Evolutionary conservation across 228 moss, liverwort and hornwort genomes (phyloP), one percentile per base, ranked within the genome.

Genomic region (Sphagnum magellanicum): DNA sequence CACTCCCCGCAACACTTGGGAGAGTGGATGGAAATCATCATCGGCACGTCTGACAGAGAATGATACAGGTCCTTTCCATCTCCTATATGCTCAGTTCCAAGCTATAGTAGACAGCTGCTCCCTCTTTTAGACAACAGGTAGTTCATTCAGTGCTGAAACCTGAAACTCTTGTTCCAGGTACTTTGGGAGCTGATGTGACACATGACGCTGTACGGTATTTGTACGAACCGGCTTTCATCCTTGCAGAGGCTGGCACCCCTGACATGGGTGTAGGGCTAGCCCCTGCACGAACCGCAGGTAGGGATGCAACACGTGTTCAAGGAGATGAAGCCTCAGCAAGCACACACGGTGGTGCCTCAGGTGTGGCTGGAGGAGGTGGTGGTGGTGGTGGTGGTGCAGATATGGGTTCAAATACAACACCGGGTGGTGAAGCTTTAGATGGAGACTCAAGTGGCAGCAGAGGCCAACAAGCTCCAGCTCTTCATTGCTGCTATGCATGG

Each of bases 401-500:
- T 61, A 16, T 78, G 65, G 88, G 88, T n/a, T 71, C 79, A 58
- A 84, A 68, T 65, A 68, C 81, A 52, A 74, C 81, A 15, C 3
- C 32, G 0, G 32, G 32, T 32, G 71, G 77, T 50, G 98, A 98
- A 55, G 78, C 76, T 10, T 70, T 79, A 53, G 98, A 92, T 62
- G 79, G 70, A 16, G 93, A 97, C 17, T 48, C 66, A 50, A 68
- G 69, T 53, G 84, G 73, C 46, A 72, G 72, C 72, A 82, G 87
- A 4, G 64, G 65, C 15, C 81, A 87, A 63, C 77, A 68, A 73
- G 77, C 83, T 61, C 88, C 92, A 50, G 98, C 92, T 77, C 88
- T 98, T 59, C 90, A 98, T 71, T 98, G 98, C 69, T 98, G 98
- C 68, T 98, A 98, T 71, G 69, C 81, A 10, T 98, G 98, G 98